These are phyloP conservation scores for Arabidopsis arenosa DNA, from an alignment of 345 rosid species.

Conservation along the genomic window DNA sequence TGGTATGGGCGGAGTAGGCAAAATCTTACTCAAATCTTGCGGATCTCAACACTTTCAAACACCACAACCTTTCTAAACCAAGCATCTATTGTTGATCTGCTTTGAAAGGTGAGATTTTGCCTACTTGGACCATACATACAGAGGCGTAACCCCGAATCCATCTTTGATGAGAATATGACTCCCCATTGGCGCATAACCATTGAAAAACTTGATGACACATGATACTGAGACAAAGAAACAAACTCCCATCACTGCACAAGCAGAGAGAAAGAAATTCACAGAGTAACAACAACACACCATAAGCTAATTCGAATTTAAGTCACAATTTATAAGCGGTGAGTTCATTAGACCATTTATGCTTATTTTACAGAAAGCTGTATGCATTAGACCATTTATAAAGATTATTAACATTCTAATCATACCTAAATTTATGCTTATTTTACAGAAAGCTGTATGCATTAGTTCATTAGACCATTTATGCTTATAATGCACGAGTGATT, in stretches of 20 bases:
- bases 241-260: not conserved
- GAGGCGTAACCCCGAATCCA: conserved; percentile 7
- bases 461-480: too few species aligned
- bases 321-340: too few species aligned
- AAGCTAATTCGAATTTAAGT: too few species aligned
- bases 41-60: conserved; percentile 11
- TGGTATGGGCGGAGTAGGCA: conserved; percentile 38
- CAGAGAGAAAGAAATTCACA: not conserved
- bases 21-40: conserved; percentile 18
- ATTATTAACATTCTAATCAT: too few species aligned
- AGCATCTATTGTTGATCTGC: conserved; percentile 17
- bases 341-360: too few species aligned
- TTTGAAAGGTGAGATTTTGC: conserved; percentile 42
- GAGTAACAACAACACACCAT: too few species aligned
- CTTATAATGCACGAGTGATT: too few species aligned
- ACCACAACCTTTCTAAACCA: not conserved
- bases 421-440: too few species aligned
- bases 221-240: conserved; percentile 1
- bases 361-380: too few species aligned
- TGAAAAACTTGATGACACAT: not conserved
- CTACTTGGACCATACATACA: conserved; percentile 32
- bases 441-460: too few species aligned
- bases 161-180: conserved; percentile 23
- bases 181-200: not conserved
- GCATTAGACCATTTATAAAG: too few species aligned